Evolutionary conservation across 495 filamentous ascomycete genomes (phyloP), one percentile per base, ranked within the genome.

Genomic region (Cercophora scortea): DNA sequence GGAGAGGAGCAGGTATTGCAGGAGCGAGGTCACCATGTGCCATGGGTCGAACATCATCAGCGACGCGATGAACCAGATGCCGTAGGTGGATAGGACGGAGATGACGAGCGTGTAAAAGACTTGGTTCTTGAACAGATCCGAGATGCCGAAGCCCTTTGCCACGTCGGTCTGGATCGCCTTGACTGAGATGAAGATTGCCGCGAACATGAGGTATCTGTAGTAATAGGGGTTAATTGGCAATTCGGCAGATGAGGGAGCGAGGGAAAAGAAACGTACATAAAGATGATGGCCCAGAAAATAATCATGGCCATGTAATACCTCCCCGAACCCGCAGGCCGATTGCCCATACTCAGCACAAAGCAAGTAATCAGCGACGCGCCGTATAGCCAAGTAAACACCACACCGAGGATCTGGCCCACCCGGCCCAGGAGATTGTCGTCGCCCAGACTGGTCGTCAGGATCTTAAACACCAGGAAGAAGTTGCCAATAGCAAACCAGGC

Each of bases 401-500:
- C 84, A 43, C 87, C 87, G 17, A 99, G 74, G 52, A 95, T 78
- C 11, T 80, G 77, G 41, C 94, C 94, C 33, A 79, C 79, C 4
- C 78, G 81, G 15, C 88, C 87, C 9, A 95, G 73, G 3, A 96
- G 78, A 10, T 79, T 67, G 0, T 67, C 61, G 12, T 78, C 75
- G 41, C 85, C 84, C 51, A 99, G 78, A 61, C 89, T 92, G 34
- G 83, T 85, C 1, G 92, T 97, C 57, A 99, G 69, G 64, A 99
- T 99, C 62, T 91, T 89, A 75, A 99, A 99, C 42, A 99, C 94
- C 59, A 99, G 72, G 80, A 97, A 99, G 79, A 99, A 99, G 68
- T 99, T 99, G 57, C 94, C 93, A 61, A 99, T 93, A 59, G 88
- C 89, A 70, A 99, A 97, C 94, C 94, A 99, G 47, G 94, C 90